Evolutionary conservation across 1,284 basidiomycete genomes (phyloP).

Genomic region (Ustilago bromivora): DNA sequence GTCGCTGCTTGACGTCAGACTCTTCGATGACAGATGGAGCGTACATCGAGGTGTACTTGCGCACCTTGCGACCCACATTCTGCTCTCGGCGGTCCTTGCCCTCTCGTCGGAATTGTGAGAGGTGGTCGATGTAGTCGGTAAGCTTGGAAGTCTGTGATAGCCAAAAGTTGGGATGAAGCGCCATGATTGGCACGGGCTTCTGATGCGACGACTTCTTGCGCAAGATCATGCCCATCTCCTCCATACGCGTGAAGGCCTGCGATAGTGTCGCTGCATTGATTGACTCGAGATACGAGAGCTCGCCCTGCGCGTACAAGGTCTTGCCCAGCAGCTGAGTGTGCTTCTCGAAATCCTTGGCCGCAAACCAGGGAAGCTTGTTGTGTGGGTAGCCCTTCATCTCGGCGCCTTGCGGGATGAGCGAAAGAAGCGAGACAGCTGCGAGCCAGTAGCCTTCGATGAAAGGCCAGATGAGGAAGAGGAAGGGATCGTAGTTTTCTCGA

Average conservation of each 20-base stretch:
- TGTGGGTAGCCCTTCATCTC: conserved; percentile 30
- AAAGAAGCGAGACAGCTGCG: conserved; percentile 68
- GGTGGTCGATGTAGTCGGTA: conserved; percentile 63
- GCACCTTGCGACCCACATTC: conserved; percentile 42
- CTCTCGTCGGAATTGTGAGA: conserved; percentile 68
- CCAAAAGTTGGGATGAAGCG: conserved; percentile 66
- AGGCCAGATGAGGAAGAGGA: conserved; percentile 66
- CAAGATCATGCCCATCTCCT: conserved; percentile 62
- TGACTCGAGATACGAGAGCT: conserved; percentile 69
- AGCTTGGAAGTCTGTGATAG: conserved; percentile 59
- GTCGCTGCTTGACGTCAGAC: conserved; percentile 35
- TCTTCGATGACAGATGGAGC: conserved; percentile 36
- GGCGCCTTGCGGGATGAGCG: conserved; percentile 57
- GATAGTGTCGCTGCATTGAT: conserved; percentile 62
- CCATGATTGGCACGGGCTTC: conserved; percentile 68
- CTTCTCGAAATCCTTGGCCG: conserved; percentile 68
- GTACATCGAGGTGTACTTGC: conserved; percentile 43
- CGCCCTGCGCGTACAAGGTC: conserved; percentile 69
- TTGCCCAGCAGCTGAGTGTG: conserved; percentile 69
- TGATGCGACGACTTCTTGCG: conserved; percentile 56
- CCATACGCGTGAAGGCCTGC: conserved; percentile 59
- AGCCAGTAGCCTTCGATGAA: conserved; percentile 70
- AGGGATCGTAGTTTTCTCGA: conserved; percentile 67
- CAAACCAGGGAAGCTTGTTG: conserved; percentile 64
- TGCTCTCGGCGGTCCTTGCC: conserved; percentile 67